Base-by-base conservation (phyloP, 2,329 filamentous ascomycete genomes). In the Eutypa lata region DNA sequence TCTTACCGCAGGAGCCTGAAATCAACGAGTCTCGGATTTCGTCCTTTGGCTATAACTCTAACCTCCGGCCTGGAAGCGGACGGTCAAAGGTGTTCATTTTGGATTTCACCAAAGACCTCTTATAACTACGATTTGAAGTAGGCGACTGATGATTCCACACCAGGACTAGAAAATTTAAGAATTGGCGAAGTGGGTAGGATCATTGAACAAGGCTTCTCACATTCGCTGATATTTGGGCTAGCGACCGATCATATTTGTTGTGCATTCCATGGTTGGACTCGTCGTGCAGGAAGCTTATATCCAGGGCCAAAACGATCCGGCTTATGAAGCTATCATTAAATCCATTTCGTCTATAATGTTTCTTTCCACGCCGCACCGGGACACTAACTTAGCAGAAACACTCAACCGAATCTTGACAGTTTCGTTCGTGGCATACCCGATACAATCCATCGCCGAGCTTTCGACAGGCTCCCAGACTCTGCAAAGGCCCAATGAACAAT, bases 401-500 rank as follows among this genome's bases (percentile, higher is more conserved):
- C 13, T 55, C 1, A 53, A 55, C 21, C 37, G 37, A 3, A 40
- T 55, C 13, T 40, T 55, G 5, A 31, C 3, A 16, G 26, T 40
- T 11, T 24, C 47, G 3, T 6, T 45, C 5, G 13, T 46, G 19
- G 13, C 19, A 2, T 46, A 22, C 11, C 48, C 61, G 0, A 60
- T 57, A 18, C 28, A 58, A 8, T 70, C 58, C 46, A 54, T 69
- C 10, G 35, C 49, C 1, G 68, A 69, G 16, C 61, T 71, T 1
- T 48, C 38, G 1, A 61, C 43, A 26, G 49, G 42, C 49, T 58
- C 52, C 44, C 60, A 50, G 0, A 61, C 55, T 2, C 57, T 68
- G n/a, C 55, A 63, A 31, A 56, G 63, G 21, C 59, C 71, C 19
- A 72, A 71, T 51, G 67, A 73, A 28, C 57, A 64, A 2, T 73